Conservation (phyloP, 2,329 filamentous ascomycete species). For the Fusarium sp. region DNA sequence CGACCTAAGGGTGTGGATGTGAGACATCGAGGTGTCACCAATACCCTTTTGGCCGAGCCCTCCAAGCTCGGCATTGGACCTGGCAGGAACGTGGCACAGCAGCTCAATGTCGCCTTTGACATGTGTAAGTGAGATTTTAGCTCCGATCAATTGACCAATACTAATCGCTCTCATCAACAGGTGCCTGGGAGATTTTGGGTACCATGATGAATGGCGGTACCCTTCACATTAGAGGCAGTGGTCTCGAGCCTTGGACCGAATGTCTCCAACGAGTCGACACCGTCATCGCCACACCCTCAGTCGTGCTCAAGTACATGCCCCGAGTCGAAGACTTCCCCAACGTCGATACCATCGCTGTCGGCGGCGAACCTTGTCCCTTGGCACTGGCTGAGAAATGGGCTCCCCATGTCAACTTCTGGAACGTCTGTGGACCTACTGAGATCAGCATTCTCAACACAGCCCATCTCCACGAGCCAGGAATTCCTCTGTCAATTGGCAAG, state of each 20-base stretch:
- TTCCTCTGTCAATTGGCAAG: constrained; percentile 27
- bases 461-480: constrained; percentile 26
- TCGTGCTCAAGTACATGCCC: constrained; percentile 38
- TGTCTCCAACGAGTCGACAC: constrained; percentile 30
- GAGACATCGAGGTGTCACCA: constrained; percentile 32
- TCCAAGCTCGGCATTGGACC: constrained; percentile 27
- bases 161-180: not conserved
- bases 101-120: constrained; percentile 37
- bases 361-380: constrained; percentile 32
- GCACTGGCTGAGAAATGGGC: constrained; percentile 36
- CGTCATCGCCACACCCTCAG: constrained; percentile 36
- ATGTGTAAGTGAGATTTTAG: constrained; percentile 27
- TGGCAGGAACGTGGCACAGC: constrained; percentile 37
- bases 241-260: constrained; percentile 34
- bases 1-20: constrained; percentile 39
- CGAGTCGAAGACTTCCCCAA: constrained; percentile 27
- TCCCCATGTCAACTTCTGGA: constrained; percentile 36
- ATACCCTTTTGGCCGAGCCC: constrained; percentile 31
- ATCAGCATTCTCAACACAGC: constrained; percentile 38
- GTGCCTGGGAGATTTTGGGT: constrained; percentile 36
- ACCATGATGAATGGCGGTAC: constrained; percentile 41
- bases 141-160: rapidly evolving
- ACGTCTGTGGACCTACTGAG: constrained; percentile 35
- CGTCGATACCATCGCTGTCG: constrained; percentile 29
- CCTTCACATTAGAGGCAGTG: constrained; percentile 36